Conservation (phyloP, 768 basidiomycete species). For the Lactarius psammicola region DNA sequence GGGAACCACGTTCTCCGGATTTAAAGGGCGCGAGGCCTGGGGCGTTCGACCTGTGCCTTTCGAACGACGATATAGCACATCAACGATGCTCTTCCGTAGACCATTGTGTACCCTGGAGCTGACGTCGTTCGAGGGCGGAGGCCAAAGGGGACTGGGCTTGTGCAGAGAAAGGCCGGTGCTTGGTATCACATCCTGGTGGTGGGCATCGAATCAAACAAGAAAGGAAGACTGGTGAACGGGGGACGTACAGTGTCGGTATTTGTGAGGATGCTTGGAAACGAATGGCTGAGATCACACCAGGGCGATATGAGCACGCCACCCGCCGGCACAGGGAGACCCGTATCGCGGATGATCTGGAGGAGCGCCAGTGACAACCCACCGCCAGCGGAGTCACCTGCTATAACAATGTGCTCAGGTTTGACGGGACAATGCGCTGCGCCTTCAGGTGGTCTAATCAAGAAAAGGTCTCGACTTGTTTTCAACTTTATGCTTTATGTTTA, state of each 20-base stretch:
- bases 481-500: not conserved
- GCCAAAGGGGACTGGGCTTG: slow-evolving; percentile 79
- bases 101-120: slow-evolving; percentile 55
- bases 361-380: slow-evolving; percentile 83
- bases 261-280: slow-evolving; percentile 81
- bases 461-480: slow-evolving; percentile 62
- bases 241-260: slow-evolving; percentile 79
- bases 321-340: slow-evolving; percentile 76
- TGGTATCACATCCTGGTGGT: slow-evolving; percentile 71
- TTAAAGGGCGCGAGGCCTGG: not conserved
- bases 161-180: slow-evolving; percentile 72
- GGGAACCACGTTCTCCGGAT: slow-evolving; percentile 20
- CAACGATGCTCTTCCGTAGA: slow-evolving; percentile 59
- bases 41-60: slow-evolving; percentile 3
- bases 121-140: slow-evolving; percentile 65
- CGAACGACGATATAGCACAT: slow-evolving; percentile 45
- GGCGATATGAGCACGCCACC: slow-evolving; percentile 90
- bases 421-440: slow-evolving; percentile 76
- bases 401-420: slow-evolving; percentile 74
- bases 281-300: slow-evolving; percentile 93
- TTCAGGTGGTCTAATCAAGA: slow-evolving; percentile 83
- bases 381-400: slow-evolving; percentile 92
- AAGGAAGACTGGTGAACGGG: not conserved
- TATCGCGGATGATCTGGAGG: slow-evolving; percentile 84
- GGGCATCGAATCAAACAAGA: not conserved